Base-by-base conservation (phyloP, 1,139 yeast species). In the Candida freyschussii region DNA sequence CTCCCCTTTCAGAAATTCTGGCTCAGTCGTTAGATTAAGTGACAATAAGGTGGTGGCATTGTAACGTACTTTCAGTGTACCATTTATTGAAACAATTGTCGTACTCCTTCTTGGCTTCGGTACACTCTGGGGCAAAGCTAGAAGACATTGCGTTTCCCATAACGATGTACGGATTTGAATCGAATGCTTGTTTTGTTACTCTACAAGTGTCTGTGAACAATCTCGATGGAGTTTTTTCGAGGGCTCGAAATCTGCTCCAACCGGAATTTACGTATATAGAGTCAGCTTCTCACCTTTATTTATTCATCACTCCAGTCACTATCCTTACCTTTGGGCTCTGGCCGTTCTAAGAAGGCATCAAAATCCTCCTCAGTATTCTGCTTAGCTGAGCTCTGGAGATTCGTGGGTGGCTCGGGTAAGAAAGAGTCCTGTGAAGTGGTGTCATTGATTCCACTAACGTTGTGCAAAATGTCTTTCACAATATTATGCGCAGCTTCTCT, bases 111-210 rank as follows among this genome's bases (percentile, higher is more conserved):
- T 91, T 91, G 43, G 82, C 74, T 24, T 78, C 83, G 15, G 95
- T 86, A 60, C 98, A 91, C 62, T 91, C 97, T 15, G 96, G 96
- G 26, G 97, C 97, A 67, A 91, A 84, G 41, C 96, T 86, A 8
- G 84, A 80, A 17, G 96, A 87, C 94, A 89, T 82, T 40, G 68
- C 65, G 61, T 78, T 80, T 37, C 91, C 91, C 91, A 82, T 81
- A 25, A 21, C 43, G 29, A 18, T 18, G 13, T 15, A 14, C n/a
- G n/a, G n/a, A n/a, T n/a, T n/a, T n/a, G n/a, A n/a, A n/a, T n/a
- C n/a, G n/a, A n/a, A n/a, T n/a, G n/a, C n/a, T n/a, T n/a, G n/a
- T n/a, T n/a, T n/a, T n/a, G n/a, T n/a, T n/a, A n/a, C n/a, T n/a
- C n/a, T n/a, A n/a, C n/a, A n/a, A n/a, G n/a, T n/a, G n/a, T n/a